Conservation (phyloP, 208 protist genomes). For the Porcisia deanei region DNA sequence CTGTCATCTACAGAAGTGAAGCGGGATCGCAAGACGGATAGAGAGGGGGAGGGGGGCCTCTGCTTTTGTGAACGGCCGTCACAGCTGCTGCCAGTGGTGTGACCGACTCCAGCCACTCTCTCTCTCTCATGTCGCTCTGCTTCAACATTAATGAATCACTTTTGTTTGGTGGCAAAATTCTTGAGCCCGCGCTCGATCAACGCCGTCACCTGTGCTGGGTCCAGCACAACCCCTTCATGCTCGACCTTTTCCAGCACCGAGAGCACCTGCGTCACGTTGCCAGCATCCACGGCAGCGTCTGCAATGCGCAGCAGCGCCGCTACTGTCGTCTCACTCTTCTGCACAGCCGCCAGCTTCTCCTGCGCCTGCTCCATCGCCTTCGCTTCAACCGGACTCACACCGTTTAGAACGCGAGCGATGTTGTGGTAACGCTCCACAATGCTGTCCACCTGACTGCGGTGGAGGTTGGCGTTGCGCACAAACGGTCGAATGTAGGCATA, state of each 20-base stretch:
- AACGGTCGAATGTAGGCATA: conserved; percentile 91
- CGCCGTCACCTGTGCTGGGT: conserved; percentile 48
- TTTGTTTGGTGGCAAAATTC: conserved; percentile 46
- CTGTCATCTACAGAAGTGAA: neutral
- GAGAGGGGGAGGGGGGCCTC: neutral
- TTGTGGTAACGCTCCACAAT: conserved; percentile 83
- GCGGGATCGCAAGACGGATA: neutral
- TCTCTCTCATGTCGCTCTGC: too few relatives aligned
- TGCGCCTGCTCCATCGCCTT: conserved; percentile 23
- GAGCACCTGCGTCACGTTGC: conserved; percentile 69
- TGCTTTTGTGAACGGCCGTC: too few relatives aligned
- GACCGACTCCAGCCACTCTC: neutral
- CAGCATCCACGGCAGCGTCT: conserved; percentile 65
- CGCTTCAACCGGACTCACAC: conserved; percentile 50
- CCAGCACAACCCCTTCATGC: conserved; percentile 46
- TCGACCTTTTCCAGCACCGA: conserved; percentile 54
- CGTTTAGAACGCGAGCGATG: conserved; percentile 60
- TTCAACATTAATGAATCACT: neutral
- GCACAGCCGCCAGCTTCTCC: conserved; percentile 5
- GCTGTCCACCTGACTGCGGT: conserved; percentile 76
- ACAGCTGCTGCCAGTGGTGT: neutral
- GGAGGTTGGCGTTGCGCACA: conserved; percentile 85
- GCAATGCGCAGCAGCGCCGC: conserved; percentile 50
- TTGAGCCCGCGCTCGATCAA: conserved; percentile 68
- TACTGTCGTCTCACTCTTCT: conserved; percentile 30